phyloP scores from a whole-genome alignment of 2,329 filamentous ascomycete species.

The Alternaria panax region DNA sequence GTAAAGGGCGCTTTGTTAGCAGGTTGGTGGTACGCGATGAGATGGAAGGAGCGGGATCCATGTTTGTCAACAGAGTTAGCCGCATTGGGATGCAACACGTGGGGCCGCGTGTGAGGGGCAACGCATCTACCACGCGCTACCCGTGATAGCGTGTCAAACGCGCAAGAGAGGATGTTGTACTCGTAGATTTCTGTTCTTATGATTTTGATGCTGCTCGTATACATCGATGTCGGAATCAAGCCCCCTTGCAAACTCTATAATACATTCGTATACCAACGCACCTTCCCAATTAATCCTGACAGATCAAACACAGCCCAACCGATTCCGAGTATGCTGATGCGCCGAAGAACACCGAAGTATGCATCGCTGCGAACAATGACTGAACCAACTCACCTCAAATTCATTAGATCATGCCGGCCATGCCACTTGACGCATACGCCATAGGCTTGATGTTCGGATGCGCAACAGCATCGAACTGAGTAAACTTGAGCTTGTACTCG shows the following conservation, averaged over 20 bases:
- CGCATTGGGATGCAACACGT: conserved; percentile 18
- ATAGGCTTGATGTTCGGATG: conserved; percentile 96
- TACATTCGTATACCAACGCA: conserved; percentile 18
- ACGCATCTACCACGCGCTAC: conserved; percentile 9
- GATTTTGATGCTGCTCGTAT: conserved; percentile 1
- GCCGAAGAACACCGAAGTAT: conserved; percentile 49
- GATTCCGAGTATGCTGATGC: conserved; percentile 38
- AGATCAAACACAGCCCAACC: conserved; percentile 26
- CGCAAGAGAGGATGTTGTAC: background rate
- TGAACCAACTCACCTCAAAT: conserved; percentile 17
- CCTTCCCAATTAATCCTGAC: conserved; percentile 19
- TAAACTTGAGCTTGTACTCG: conserved; percentile 88
- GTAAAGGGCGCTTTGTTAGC: conserved; percentile 10
- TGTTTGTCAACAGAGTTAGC: conserved; percentile 17
- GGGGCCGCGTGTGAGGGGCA: conserved; percentile 22
- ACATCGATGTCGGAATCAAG: conserved; percentile 2
- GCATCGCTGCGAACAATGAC: conserved; percentile 40
- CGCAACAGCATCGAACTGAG: conserved; percentile 95
- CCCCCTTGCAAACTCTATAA: conserved; percentile 9
- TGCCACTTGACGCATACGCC: conserved; percentile 83
- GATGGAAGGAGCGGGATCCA: conserved; percentile 1
- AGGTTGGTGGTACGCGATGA: conserved; percentile 10
- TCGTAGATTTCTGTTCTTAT: background rate
- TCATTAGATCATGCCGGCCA: conserved; percentile 74
- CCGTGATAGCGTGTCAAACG: background rate